Evolutionary conservation across 2,329 filamentous ascomycete species (phyloP), one percentile per base, ranked within the genome.

Genomic region (Trichoderma pleuroti): DNA sequence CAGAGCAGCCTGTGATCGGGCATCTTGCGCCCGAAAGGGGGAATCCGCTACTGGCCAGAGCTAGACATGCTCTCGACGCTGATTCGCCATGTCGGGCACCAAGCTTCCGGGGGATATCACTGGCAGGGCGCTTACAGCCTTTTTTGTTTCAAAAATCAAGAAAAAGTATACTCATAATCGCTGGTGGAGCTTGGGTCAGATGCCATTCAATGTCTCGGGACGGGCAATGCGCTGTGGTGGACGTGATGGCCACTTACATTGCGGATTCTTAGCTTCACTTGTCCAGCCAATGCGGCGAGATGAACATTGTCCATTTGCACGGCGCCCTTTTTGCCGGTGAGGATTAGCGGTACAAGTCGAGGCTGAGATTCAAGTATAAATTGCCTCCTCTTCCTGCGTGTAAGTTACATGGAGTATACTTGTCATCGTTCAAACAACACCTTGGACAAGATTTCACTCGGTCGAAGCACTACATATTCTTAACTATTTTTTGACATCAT

Each of bases 171-270:
- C n/a, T n/a, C 21, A 52, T 52, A 52, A 52, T 52, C 54, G 26
- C 39, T 14, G 21, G 65, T 61, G 56, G 56, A 60, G 39, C 56
- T 36, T 36, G 18, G 18, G 36, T 24, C 21, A 36, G 24, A n/a
- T 68, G 28, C 65, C 65, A 49, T 68, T 61, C 65, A 68, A 49
- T 68, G 39, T 61, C 65, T 61, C 56, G 56, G 65, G 21, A 42
- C 18, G 28, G 56, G 56, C 6, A 12, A 66, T 66, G 32, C 9
- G 26, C 52, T 56, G 8, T 68, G 39, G 36, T 36, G 56, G 28
- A 24, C 30, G 46, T 49, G 63, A 26, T 59, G 36, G n/a, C 3
- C 39, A n/a, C 36, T 46, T n/a, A 36, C 21, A 56, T 61, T 61
- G 18, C 56, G 18, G 28, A 21, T 21, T 34, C 5, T 24, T 66